These are phyloP conservation scores for Mrakia blollopis DNA, from an alignment of 768 basidiomycete genomes.

Conservation along the genomic window DNA sequence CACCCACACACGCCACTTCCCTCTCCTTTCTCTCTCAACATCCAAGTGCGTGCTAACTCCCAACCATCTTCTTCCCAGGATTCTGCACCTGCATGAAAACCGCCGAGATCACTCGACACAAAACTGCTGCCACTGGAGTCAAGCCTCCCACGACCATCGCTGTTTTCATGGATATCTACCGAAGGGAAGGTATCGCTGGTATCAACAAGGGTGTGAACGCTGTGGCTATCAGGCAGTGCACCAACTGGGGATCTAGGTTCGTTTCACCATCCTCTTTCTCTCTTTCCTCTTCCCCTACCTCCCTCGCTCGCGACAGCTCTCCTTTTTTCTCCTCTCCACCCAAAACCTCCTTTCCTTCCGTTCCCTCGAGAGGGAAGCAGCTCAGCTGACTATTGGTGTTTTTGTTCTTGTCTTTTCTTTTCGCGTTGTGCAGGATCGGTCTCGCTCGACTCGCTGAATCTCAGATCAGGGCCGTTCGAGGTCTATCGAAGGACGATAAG, in stretches of 20 bases:
- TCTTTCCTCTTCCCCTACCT: neutral
- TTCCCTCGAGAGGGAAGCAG: too few species aligned
- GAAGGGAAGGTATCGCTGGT: slow-evolving; percentile 84
- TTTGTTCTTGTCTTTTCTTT: slow-evolving; percentile 1
- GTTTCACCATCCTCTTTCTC: slow-evolving; percentile 36
- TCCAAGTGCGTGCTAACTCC: neutral
- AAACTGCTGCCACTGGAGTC: slow-evolving; percentile 75
- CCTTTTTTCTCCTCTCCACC: neutral
- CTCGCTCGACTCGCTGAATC: slow-evolving; percentile 89
- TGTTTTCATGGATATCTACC: slow-evolving; percentile 90
- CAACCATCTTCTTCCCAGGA: slow-evolving; percentile 50
- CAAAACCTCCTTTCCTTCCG: neutral
- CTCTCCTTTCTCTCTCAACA: neutral
- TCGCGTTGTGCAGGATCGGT: slow-evolving; percentile 64
- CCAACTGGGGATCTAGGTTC: slow-evolving; percentile 87
- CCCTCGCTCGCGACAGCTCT: neutral
- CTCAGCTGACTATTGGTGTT: too few species aligned
- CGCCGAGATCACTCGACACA: slow-evolving; percentile 92
- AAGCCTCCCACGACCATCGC: slow-evolving; percentile 83
- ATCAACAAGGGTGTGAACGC: slow-evolving; percentile 98
- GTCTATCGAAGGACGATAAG: slow-evolving; percentile 70
- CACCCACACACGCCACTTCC: neutral
- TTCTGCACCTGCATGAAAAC: slow-evolving; percentile 99
- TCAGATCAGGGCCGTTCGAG: slow-evolving; percentile 67
- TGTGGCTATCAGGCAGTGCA: slow-evolving; percentile 74